These are phyloP conservation scores for Babjeviella inositovora DNA, from an alignment of 805 yeast genomes.

Conservation along the genomic window DNA sequence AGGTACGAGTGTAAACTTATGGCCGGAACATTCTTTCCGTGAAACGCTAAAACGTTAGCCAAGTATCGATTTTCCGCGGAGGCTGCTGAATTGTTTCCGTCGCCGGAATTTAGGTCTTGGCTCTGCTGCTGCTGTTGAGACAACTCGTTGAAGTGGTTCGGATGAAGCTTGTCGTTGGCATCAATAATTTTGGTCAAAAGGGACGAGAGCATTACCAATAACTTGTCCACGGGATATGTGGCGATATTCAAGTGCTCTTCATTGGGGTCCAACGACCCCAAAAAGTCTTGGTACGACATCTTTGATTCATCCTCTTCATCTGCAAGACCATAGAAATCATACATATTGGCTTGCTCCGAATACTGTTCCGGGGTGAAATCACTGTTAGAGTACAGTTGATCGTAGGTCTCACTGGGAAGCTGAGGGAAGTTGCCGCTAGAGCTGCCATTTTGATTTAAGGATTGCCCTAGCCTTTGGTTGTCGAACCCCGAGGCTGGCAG, in stretches of 20 bases:
- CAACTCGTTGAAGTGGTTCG: slow-evolving; percentile 9
- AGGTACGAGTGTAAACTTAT: slow-evolving; percentile 82
- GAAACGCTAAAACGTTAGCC: slow-evolving; percentile 74
- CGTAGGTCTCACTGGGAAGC: too few species aligned
- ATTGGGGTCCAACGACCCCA: slow-evolving; percentile 11
- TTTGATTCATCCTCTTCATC: too few species aligned
- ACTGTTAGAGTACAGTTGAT: too few species aligned
- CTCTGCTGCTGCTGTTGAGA: slow-evolving; percentile 7
- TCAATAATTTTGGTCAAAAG: slow-evolving; percentile 75
- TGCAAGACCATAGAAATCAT: too few species aligned
- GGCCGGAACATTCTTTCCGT: slow-evolving; percentile 94
- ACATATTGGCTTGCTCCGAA: too few species aligned
- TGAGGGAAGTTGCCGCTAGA: too few species aligned
- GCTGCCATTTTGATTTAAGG: too few species aligned
- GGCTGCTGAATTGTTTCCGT: too few species aligned
- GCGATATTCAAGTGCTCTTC: slow-evolving; percentile 60
- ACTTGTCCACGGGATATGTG: slow-evolving; percentile 66
- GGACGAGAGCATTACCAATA: slow-evolving; percentile 74
- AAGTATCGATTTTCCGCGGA: slow-evolving; percentile 27
- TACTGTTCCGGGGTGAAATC: slow-evolving; percentile 25
- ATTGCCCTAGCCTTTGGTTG: too few species aligned
- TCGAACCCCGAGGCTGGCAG: too few species aligned
- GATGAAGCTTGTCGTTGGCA: slow-evolving; percentile 39
- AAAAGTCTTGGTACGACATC: slow-evolving; percentile 23
- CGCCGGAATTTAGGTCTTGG: slow-evolving; percentile 6